phyloP scores from a whole-genome alignment of 2,329 filamentous ascomycete genomes.

The Arachnomyces sp. region DNA sequence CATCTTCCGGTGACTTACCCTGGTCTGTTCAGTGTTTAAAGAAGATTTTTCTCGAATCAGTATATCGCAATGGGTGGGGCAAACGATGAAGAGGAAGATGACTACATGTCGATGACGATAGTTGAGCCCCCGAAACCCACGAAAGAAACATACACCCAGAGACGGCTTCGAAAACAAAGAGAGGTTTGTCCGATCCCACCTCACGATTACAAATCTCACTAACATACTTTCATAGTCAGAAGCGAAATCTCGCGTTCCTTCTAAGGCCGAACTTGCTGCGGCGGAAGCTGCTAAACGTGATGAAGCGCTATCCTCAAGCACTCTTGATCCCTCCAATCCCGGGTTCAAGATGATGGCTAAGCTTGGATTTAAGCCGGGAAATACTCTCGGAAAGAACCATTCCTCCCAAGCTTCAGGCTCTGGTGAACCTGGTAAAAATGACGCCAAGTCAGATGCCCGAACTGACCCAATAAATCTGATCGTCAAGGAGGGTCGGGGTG shows the following conservation, averaged over 20 bases:
- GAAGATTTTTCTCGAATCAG: too few species aligned
- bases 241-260: slow-evolving; percentile 55
- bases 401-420: slow-evolving; percentile 21
- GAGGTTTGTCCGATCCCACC: slow-evolving; percentile 31
- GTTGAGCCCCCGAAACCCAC: slow-evolving; percentile 46
- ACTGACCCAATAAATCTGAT: slow-evolving; percentile 68
- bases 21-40: too few species aligned
- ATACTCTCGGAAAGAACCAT: slow-evolving; percentile 59
- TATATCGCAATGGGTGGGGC: slow-evolving; percentile 9
- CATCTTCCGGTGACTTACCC: too few species aligned
- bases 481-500: slow-evolving; percentile 70
- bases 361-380: slow-evolving; percentile 78
- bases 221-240: slow-evolving; percentile 45
- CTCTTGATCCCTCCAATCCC: slow-evolving; percentile 68
- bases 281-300: slow-evolving; percentile 66
- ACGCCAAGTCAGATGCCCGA: slow-evolving; percentile 29
- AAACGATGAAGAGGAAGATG: slow-evolving; percentile 65
- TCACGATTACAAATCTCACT: slow-evolving; percentile 38
- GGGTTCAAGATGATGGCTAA: slow-evolving; percentile 95
- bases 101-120: slow-evolving; percentile 97
- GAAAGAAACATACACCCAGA: slow-evolving; percentile 57
- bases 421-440: slow-evolving; percentile 1
- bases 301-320: slow-evolving; percentile 63
- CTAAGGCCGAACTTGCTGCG: slow-evolving; percentile 73
- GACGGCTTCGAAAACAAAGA: slow-evolving; percentile 45